These are phyloP conservation scores for Alternaria sp. DNA, from an alignment of 2,329 filamentous ascomycete species.

Conservation along the genomic window DNA sequence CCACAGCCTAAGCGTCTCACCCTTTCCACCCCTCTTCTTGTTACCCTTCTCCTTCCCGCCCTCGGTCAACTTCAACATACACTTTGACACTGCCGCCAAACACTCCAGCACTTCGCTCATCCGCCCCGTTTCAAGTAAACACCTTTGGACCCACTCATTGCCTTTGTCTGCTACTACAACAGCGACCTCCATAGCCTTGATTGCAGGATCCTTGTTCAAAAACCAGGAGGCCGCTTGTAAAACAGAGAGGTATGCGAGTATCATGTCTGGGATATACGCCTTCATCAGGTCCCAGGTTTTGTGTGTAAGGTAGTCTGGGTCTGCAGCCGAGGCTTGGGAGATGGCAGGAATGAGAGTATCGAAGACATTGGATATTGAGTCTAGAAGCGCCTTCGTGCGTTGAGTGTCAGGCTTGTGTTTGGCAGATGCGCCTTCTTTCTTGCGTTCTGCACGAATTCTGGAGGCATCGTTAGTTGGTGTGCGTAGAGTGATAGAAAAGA, in stretches of 20 bases:
- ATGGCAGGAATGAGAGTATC: conserved; percentile 44
- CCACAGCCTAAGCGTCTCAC: conserved; percentile 57
- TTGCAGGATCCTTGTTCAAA: conserved; percentile 77
- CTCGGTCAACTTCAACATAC: conserved; percentile 65
- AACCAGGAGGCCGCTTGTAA: conserved; percentile 81
- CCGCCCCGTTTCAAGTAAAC: conserved; percentile 51
- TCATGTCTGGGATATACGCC: conserved; percentile 83
- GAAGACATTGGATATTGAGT: conserved; percentile 52
- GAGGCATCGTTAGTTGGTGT: conserved; percentile 12
- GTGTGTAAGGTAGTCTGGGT: conserved; percentile 10
- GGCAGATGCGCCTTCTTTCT: conserved; percentile 15
- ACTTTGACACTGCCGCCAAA: conserved; percentile 80
- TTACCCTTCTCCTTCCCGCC: conserved; percentile 50
- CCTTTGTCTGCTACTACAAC: conserved; percentile 68
- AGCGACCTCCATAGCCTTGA: conserved; percentile 88
- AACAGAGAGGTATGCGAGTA: conserved; percentile 83
- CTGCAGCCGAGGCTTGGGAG: conserved; percentile 10
- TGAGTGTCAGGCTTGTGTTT: conserved; percentile 36
- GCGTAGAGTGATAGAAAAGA: background rate
- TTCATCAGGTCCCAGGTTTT: conserved; percentile 67
- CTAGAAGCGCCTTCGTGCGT: conserved; percentile 51
- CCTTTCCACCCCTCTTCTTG: conserved; percentile 54
- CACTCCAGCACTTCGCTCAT: conserved; percentile 61
- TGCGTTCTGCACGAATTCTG: conserved; percentile 23
- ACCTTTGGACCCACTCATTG: conserved; percentile 46